Conservation (phyloP, 805 yeast genomes). For the Barnettozyma vustinii region DNA sequence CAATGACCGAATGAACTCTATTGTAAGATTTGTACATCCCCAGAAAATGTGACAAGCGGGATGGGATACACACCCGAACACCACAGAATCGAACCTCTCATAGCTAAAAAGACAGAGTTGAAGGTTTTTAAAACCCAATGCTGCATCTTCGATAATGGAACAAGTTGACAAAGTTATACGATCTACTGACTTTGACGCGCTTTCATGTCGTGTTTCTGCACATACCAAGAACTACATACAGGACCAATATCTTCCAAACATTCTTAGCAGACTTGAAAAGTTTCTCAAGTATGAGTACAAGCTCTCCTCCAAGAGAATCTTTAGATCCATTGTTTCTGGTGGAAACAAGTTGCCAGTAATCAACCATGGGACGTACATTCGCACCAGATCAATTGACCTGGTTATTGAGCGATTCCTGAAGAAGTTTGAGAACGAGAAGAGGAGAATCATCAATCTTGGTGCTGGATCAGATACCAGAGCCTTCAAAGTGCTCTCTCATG, state of each 20-base stretch:
- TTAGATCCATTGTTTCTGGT: constrained; percentile 14
- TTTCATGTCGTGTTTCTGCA: constrained; percentile 60
- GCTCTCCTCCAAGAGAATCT: constrained; percentile 15
- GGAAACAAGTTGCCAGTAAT: constrained; percentile 47
- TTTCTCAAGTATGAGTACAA: constrained; percentile 21
- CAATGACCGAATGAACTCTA: too few species aligned
- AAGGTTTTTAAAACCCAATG: background rate
- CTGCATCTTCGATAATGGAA: constrained; percentile 12
- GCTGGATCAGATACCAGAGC: constrained; percentile 62
- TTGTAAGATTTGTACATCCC: too few species aligned
- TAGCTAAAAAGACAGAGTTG: too few species aligned
- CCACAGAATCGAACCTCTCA: too few species aligned
- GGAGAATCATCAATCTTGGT: constrained; percentile 62
- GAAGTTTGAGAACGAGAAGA: constrained; percentile 17
- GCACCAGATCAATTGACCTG: constrained; percentile 49
- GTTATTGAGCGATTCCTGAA: constrained; percentile 38
- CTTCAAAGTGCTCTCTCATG: constrained; percentile 30
- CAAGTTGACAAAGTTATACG: constrained; percentile 14
- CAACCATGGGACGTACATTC: constrained; percentile 63
- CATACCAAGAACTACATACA: constrained; percentile 41
- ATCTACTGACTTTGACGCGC: constrained; percentile 62
- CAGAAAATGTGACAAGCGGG: too few species aligned
- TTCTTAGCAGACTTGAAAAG: constrained; percentile 18
- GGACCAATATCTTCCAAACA: constrained; percentile 26
- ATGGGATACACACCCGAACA: too few species aligned